A percentile compares a stretch with the other conserved stretches of the same genome.
Evolutionary conservation across 352 stramenopile genomes (phyloP).

Genomic region (Globisporangium barbulae): DNA sequence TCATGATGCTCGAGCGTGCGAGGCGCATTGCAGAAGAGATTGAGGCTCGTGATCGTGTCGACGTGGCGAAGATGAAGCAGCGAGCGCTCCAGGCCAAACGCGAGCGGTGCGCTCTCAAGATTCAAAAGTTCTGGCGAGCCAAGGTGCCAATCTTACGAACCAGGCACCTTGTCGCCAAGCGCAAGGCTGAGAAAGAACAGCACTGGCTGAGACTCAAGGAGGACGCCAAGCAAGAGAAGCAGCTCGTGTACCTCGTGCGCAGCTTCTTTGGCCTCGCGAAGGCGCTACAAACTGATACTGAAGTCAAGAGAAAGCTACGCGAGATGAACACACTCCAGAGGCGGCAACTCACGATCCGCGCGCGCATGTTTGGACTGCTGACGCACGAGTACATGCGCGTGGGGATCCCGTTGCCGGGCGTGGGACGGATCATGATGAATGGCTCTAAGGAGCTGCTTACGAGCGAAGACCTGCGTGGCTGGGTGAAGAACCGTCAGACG

Average conservation of each 20-base stretch:
- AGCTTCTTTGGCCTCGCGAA: constrained; percentile 39
- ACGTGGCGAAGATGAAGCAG: constrained; percentile 41
- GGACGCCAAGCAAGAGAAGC: constrained; percentile 28
- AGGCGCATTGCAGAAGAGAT: constrained; percentile 32
- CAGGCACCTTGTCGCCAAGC: constrained; percentile 18
- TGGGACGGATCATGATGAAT: constrained; percentile 24
- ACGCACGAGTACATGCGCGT: constrained; percentile 60
- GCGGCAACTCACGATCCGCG: constrained; percentile 44
- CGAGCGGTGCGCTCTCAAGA: constrained; percentile 27
- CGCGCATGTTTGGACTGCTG: constrained; percentile 52
- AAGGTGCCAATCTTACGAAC: constrained; percentile 34
- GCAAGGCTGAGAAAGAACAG: constrained; percentile 25
- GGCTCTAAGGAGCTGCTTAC: constrained; percentile 34
- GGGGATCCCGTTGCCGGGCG: constrained; percentile 50
- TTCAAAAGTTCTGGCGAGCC: constrained; percentile 57
- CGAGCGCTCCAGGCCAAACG: constrained; percentile 25
- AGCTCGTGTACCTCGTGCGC: constrained; percentile 33
- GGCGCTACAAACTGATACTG: constrained; percentile 38
- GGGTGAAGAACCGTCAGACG: constrained; percentile 48
- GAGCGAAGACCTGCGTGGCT: constrained; percentile 48
- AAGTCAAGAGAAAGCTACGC: constrained; percentile 33
- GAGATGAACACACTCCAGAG: constrained; percentile 46
- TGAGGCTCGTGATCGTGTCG: constrained; percentile 39
- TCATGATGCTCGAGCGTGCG: constrained; percentile 33
- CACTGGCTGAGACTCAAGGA: constrained; percentile 37